Evolutionary conservation across 345 rosid species (phyloP).

Genomic region (Viola odorata): DNA sequence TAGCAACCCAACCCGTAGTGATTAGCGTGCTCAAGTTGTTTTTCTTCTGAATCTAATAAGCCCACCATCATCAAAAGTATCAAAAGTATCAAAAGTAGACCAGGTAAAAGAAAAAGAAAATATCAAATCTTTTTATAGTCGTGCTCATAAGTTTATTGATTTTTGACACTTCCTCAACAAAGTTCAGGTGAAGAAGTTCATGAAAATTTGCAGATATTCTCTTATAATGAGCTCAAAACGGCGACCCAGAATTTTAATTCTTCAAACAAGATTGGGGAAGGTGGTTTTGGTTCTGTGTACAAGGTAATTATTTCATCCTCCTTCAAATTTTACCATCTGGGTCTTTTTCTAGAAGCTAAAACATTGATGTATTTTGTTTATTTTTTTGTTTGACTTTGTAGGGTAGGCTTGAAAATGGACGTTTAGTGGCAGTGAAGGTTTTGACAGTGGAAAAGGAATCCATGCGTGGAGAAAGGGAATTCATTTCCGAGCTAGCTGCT

Average conservation of each 20-base stretch:
- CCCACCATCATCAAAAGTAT: neutral
- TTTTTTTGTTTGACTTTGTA: conserved; percentile 13
- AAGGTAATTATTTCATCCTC: conserved; percentile 25
- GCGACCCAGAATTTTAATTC: conserved; percentile 41
- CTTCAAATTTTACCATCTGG: neutral
- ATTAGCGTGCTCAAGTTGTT: conserved; percentile 18
- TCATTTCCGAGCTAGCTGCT: conserved; percentile 46
- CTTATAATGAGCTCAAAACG: conserved; percentile 31
- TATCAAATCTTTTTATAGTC: too few species aligned
- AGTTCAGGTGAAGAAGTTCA: conserved; percentile 17
- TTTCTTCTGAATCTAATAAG: conserved; percentile 15
- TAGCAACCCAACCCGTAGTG: too few species aligned
- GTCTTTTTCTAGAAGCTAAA: neutral
- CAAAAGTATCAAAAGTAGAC: neutral
- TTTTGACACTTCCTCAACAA: too few species aligned
- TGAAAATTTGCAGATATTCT: conserved; percentile 31
- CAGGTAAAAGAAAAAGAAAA: too few species aligned
- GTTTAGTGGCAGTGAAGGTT: conserved; percentile 42
- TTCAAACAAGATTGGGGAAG: conserved; percentile 57
- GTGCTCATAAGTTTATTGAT: too few species aligned
- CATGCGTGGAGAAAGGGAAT: conserved; percentile 56
- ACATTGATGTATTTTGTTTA: neutral
- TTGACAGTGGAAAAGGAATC: conserved; percentile 47
- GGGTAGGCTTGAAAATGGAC: conserved; percentile 44
- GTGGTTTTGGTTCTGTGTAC: conserved; percentile 54